Percentiles rank a stretch among this genome's conserved stretches.
phyloP scores from a whole-genome alignment of 1,139 yeast species.

The Tardiomyces digboiensis region DNA sequence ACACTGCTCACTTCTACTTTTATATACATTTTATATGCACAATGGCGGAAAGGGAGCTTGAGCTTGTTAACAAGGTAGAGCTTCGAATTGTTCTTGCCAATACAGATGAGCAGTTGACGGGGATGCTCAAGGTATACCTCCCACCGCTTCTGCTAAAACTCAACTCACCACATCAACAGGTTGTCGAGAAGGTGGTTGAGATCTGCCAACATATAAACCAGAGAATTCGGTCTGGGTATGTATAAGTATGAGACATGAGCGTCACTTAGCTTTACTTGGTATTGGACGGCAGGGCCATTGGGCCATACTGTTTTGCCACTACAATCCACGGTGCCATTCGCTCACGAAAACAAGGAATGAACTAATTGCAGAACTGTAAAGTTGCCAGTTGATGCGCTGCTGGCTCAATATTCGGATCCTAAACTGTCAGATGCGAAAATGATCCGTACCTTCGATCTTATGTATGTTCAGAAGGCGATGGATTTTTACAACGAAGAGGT shows the following conservation, averaged over 20 bases:
- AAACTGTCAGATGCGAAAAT: conserved; percentile 39
- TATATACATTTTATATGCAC: no score
- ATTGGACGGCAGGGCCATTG: no score
- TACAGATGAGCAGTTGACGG: conserved; percentile 54
- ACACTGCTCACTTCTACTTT: no score
- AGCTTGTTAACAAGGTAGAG: conserved; percentile 47
- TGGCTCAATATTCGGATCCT: conserved; percentile 55
- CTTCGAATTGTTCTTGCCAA: conserved; percentile 73
- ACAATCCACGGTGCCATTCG: not conserved
- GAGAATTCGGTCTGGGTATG: conserved; percentile 31
- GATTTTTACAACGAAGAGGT: conserved; percentile 21
- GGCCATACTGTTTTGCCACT: no score
- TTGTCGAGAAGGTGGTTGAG: conserved; percentile 57
- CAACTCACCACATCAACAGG: conserved; percentile 61
- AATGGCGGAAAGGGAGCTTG: conserved; percentile 15
- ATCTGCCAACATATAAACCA: conserved; percentile 60
- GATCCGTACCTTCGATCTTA: conserved; percentile 55
- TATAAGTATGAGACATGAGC: not conserved
- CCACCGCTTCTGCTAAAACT: conserved; percentile 74
- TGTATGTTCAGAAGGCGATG: conserved; percentile 59
- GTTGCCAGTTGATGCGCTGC: conserved; percentile 52
- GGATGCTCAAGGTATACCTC: conserved; percentile 51
- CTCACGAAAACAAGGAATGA: not conserved
- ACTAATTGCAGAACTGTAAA: conserved; percentile 32
- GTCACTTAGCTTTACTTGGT: no score